Evolutionary conservation across 768 basidiomycete genomes (phyloP).

Genomic region (Tricholoma bakamatsutake): DNA sequence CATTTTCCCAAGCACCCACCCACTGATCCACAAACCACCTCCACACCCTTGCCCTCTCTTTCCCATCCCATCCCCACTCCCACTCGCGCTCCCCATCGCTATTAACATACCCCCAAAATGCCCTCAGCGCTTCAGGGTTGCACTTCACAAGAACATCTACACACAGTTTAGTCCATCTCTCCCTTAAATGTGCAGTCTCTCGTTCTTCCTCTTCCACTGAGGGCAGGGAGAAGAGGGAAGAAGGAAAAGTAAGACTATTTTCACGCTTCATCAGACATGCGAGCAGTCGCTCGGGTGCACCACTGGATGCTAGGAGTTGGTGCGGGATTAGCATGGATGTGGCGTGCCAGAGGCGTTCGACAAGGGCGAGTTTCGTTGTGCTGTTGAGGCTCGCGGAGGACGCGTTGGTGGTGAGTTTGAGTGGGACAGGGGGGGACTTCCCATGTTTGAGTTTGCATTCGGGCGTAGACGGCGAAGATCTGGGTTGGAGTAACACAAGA

Average conservation of each 20-base stretch:
- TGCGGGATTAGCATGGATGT: slow-evolving; percentile 38
- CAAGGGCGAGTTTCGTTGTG: slow-evolving; percentile 50
- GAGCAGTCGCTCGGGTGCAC: slow-evolving; percentile 41
- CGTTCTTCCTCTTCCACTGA: slow-evolving; percentile 9
- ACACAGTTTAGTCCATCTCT: slow-evolving; percentile 56
- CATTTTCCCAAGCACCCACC: slow-evolving; percentile 35
- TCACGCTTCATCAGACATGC: slow-evolving; percentile 44
- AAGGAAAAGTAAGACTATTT: slow-evolving; percentile 34
- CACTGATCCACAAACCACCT: slow-evolving; percentile 49
- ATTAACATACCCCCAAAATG: slow-evolving; percentile 45
- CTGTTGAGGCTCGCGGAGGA: slow-evolving; percentile 4
- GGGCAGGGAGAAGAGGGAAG: background rate
- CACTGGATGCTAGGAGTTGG: slow-evolving; percentile 27
- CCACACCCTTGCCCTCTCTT: slow-evolving; percentile 53
- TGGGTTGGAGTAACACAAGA: slow-evolving; percentile 35
- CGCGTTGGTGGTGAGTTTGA: slow-evolving; percentile 7
- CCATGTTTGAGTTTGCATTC: slow-evolving; percentile 2
- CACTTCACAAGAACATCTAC: slow-evolving; percentile 47
- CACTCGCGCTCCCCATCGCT: slow-evolving; percentile 14
- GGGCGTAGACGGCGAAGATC: slow-evolving; percentile 11
- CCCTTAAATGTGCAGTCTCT: slow-evolving; percentile 36
- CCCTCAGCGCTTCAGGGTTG: slow-evolving; percentile 38
- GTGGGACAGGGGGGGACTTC: background rate
- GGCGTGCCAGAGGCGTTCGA: slow-evolving; percentile 52
- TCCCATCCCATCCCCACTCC: slow-evolving; percentile 28